phyloP scores from a whole-genome alignment of 768 basidiomycete genomes.

The Tulasnella sp. region DNA sequence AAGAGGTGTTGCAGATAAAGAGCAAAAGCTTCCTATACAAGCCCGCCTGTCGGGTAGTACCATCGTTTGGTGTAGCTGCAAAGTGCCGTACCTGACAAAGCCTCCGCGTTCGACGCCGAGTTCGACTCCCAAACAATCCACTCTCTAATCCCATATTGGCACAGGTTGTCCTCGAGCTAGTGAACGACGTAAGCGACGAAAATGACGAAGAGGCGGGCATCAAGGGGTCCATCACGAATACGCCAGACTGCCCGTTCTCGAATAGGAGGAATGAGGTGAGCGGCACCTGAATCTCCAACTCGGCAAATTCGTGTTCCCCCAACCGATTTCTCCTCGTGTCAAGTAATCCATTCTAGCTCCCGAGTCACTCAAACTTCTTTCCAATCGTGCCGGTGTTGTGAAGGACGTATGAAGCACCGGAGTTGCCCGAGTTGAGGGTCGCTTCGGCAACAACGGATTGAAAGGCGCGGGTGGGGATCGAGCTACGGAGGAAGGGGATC shows the following conservation, averaged over 20 bases:
- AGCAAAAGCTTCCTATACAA: too few species aligned
- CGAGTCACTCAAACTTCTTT: neutral
- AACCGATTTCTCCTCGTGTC: neutral
- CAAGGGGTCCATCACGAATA: neutral
- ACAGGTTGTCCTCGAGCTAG: neutral
- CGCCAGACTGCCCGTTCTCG: neutral
- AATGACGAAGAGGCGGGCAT: neutral
- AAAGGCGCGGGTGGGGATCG: neutral
- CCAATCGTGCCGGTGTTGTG: neutral
- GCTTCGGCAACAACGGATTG: neutral
- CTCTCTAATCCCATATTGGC: neutral
- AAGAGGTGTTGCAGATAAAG: too few species aligned
- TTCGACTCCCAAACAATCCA: neutral
- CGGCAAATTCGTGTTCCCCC: neutral
- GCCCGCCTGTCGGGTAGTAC: too few species aligned
- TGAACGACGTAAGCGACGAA: neutral
- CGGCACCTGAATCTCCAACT: too few species aligned
- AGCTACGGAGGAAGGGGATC: neutral
- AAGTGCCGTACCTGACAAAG: neutral
- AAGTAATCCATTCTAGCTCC: neutral
- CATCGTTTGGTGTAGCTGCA: too few species aligned
- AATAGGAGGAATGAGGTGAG: neutral
- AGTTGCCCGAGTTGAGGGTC: neutral
- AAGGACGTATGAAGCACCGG: neutral
- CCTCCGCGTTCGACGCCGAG: neutral